Evolutionary conservation across 2,329 filamentous ascomycete species (phyloP).

Genomic region (Microcyclospora tardicrescens): DNA sequence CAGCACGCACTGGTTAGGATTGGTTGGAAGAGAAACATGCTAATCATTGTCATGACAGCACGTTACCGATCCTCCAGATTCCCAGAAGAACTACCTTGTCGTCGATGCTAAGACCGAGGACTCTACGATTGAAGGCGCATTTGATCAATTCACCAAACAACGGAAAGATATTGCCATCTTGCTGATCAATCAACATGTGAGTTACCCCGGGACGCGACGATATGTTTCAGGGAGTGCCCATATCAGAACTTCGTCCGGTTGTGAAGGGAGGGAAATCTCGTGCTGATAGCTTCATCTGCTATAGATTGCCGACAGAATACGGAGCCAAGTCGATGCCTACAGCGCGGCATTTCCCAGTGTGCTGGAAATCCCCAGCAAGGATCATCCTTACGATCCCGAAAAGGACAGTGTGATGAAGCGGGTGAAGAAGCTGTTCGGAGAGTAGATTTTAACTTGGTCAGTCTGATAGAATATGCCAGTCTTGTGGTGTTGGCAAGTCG

Average conservation of each 20-base stretch:
- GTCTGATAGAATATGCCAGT: too few relatives aligned
- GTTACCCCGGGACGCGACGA: constrained; percentile 13
- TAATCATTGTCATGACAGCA: constrained; percentile 44
- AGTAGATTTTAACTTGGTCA: constrained; percentile 32
- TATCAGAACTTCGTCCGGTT: too few relatives aligned
- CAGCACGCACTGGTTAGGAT: background rate
- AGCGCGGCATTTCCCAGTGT: constrained; percentile 92
- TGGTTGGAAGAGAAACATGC: background rate
- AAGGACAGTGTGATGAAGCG: constrained; percentile 94
- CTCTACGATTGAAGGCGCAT: constrained; percentile 74
- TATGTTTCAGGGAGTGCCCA: background rate
- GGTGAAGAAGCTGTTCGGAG: constrained; percentile 60
- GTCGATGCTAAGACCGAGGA: constrained; percentile 91
- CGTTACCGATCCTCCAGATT: constrained; percentile 74
- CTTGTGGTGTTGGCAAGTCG: too few relatives aligned
- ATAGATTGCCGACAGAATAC: constrained; percentile 87
- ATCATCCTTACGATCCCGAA: constrained; percentile 96
- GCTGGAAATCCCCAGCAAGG: constrained; percentile 95
- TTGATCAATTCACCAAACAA: constrained; percentile 75
- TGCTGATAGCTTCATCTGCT: background rate
- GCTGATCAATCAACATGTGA: constrained; percentile 93
- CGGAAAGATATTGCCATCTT: constrained; percentile 95
- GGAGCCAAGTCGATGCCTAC: constrained; percentile 79
- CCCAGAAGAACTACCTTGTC: constrained; percentile 95
- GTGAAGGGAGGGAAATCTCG: background rate